Evolutionary conservation across 257 asterid species (phyloP), one percentile per base, ranked within the genome.

Genomic region (Sherardia arvensis): DNA sequence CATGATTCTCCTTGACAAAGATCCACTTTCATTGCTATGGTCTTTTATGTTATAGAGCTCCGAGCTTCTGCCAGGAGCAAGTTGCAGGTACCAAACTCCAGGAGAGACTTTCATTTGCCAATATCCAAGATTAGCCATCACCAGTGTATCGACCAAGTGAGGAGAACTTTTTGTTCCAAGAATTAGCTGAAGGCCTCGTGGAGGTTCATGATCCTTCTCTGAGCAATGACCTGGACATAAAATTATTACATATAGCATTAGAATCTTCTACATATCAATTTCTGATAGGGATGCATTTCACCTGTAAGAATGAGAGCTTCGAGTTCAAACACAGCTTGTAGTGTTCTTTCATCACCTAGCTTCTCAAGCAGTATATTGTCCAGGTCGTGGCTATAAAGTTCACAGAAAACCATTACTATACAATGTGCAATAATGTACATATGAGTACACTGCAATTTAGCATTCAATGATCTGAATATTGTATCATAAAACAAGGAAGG

Each of bases 51-150:
- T 68, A 79, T 93, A 90, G 45, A 93, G 94, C 74, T 93, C 96
- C 0, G 95, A 87, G 76, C 97, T 93, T 80, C 99, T 82, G 58
- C 99, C 99, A 2, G 94, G 87, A 70, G 99, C 99, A 71, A 90
- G 91, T 85, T 77, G 96, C 74, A 93, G 85, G 79, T 93, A 90
- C 99, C 96, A 93, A 29, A 93, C 90, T 59, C 99, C 99, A 54
- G 99, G 97, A 69, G 79, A 82, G 47, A 77, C 94, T 82, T 90
- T 90, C 97, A 93, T 90, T 85, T 93, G 99, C 99, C 99, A 93
- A 73, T 93, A 93, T 65, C 99, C 99, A 45, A 93, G 81, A 83
- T 93, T 93, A 73, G 97, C 99, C 99, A 93, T 93, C 72, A 93
- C 99, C 65, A 93, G 87, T 17, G 99, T 93, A 78, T 93, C 99